phyloP scores from a whole-genome alignment of 805 yeast species.

The Sugiyamaella americana region DNA sequence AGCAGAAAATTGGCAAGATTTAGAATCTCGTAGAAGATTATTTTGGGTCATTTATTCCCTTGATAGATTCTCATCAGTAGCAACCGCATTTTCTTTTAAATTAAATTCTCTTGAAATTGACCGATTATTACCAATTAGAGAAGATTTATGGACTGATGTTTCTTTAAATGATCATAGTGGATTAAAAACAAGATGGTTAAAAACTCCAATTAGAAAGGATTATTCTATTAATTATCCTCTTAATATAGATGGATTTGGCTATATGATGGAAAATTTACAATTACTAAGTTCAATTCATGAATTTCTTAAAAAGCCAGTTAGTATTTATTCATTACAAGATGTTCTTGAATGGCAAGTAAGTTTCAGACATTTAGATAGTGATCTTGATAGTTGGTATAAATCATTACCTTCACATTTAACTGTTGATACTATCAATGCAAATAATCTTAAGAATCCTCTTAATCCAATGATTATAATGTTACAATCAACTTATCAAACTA shows the following conservation, averaged over 20 bases:
- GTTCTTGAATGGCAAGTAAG: constrained; percentile 25
- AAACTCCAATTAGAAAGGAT: constrained; percentile 5
- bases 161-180: not conserved
- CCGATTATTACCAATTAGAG: constrained; percentile 18
- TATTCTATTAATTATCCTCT: constrained; percentile 3
- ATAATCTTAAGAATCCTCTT: not conserved
- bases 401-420: constrained; percentile 12
- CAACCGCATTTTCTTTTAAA: constrained; percentile 24
- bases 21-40: constrained; percentile 22
- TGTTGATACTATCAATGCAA: constrained; percentile 5
- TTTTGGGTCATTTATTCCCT: constrained; percentile 25
- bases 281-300: constrained; percentile 24
- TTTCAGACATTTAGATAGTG: constrained; percentile 19
- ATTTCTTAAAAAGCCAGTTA: constrained; percentile 22
- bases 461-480: constrained; percentile 19
- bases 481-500: constrained; percentile 22
- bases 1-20: constrained; percentile 16
- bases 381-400: constrained; percentile 22
- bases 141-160: constrained; percentile 9
- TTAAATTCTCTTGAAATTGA: constrained; percentile 21
- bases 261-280: constrained; percentile 19
- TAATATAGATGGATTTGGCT: constrained; percentile 18
- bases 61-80: constrained; percentile 23
- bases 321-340: constrained; percentile 21
- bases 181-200: constrained; percentile 13